A percentile compares a stretch with the other conserved stretches of the same genome.
Evolutionary conservation across 305 asterid species (phyloP).

Genomic region (Ilex paraguariensis): DNA sequence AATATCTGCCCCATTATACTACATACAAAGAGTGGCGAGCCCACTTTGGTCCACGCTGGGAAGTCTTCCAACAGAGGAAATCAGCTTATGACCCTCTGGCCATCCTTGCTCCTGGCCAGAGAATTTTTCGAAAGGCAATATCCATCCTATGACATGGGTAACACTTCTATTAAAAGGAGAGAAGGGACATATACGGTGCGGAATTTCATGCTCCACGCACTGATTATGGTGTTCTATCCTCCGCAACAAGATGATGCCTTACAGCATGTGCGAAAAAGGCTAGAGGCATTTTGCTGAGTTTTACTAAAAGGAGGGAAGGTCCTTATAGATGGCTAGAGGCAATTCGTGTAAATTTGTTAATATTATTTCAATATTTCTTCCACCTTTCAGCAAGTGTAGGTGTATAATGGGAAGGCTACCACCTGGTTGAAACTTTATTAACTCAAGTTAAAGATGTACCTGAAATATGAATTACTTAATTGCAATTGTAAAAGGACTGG

Average conservation of each 20-base stretch:
- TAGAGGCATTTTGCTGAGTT: constrained; percentile 2
- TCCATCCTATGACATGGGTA: constrained; percentile 45
- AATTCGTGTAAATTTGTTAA: constrained; percentile 17
- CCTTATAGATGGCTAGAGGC: constrained; percentile 10
- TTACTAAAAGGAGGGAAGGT: background rate
- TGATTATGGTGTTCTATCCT: no score
- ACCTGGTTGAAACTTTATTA: constrained; percentile 7
- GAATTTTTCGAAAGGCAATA: constrained; percentile 64
- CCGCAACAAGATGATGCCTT: background rate
- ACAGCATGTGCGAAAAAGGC: constrained; percentile 3
- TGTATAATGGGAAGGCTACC: constrained; percentile 21
- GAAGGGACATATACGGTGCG: background rate
- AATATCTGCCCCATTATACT: constrained; percentile 66
- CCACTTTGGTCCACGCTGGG: constrained; percentile 80
- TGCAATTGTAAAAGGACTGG: background rate
- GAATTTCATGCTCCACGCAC: no score
- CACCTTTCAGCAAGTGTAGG: constrained; percentile 37
- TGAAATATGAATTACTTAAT: constrained; percentile 10
- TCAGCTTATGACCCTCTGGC: constrained; percentile 78
- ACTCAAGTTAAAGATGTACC: background rate
- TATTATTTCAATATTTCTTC: constrained; percentile 25
- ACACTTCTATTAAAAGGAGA: constrained; percentile 1
- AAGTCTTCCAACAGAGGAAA: constrained; percentile 66
- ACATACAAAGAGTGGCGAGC: constrained; percentile 71
- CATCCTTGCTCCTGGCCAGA: constrained; percentile 90